These are phyloP conservation scores for Penicillium sp. DNA, from an alignment of 2,329 filamentous ascomycete species.

Conservation along the genomic window DNA sequence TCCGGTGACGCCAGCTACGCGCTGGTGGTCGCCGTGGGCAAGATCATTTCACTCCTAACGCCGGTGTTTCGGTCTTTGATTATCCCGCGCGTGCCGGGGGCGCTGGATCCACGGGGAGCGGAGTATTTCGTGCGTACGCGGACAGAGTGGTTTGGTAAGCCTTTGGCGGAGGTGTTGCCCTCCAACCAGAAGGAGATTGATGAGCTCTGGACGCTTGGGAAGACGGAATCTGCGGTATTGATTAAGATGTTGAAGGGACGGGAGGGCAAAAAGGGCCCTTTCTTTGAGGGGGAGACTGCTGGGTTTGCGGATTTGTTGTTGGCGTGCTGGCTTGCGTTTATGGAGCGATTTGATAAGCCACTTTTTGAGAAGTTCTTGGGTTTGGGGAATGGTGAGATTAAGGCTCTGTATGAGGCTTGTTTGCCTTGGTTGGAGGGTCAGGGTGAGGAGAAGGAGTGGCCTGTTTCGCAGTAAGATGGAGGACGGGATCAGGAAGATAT, in stretches of 20 bases:
- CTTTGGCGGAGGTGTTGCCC: conserved; percentile 27
- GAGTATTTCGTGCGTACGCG: conserved; percentile 33
- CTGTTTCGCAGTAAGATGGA: conserved; percentile 16
- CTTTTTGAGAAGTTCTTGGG: conserved; percentile 23
- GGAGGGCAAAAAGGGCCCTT: conserved; percentile 31
- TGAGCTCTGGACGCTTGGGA: conserved; percentile 16
- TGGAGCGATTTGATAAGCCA: conserved; percentile 21
- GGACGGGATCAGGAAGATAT: neutral
- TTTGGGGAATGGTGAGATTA: conserved; percentile 28
- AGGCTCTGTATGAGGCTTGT: conserved; percentile 28
- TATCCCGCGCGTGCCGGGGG: conserved; percentile 21
- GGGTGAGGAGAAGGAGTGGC: conserved; percentile 34
- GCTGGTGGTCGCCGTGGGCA: conserved; percentile 23
- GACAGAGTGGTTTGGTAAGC: conserved; percentile 25
- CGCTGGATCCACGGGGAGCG: conserved; percentile 27
- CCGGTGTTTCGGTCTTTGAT: conserved; percentile 12
- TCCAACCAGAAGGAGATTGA: conserved; percentile 16
- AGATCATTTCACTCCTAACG: neutral
- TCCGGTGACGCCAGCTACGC: conserved; percentile 34
- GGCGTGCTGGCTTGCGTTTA: conserved; percentile 24
- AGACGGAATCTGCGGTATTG: conserved; percentile 20
- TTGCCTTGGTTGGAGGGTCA: conserved; percentile 32
- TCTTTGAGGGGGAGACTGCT: conserved; percentile 32
- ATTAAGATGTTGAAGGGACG: conserved; percentile 27
- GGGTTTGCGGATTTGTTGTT: conserved; percentile 32